Conservation (phyloP, 192 early-diverging fungal genomes). For the Entomortierella beljakovae region DNA sequence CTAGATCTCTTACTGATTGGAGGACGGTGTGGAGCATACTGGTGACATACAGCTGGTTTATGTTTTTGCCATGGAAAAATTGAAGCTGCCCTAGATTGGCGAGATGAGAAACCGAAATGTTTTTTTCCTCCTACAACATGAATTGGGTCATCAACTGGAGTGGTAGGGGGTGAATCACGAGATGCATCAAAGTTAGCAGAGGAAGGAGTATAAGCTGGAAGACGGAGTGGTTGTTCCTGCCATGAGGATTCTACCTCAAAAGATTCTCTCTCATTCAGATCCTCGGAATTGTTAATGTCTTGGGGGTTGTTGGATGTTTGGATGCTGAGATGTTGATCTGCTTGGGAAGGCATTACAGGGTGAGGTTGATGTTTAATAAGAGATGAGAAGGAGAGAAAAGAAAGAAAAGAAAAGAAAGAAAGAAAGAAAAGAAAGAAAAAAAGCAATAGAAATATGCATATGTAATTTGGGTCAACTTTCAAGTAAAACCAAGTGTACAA, state of each 20-base stretch:
- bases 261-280: conserved; percentile 12
- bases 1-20: conserved; percentile 46
- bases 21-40: conserved; percentile 51
- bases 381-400: neutral
- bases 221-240: conserved; percentile 38
- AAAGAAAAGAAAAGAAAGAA: neutral
- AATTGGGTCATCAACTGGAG: conserved; percentile 42
- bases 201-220: conserved; percentile 47
- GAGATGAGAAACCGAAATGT: conserved; percentile 51
- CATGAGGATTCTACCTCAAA: conserved; percentile 43
- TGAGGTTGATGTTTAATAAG: neutral
- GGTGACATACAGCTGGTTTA: conserved; percentile 48
- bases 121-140: conserved; percentile 28
- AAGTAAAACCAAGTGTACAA: too few species aligned
- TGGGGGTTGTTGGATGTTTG: neutral
- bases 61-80: conserved; percentile 55
- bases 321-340: neutral
- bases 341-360: neutral
- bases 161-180: conserved; percentile 31
- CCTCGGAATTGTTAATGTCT: neutral
- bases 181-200: conserved; percentile 21
- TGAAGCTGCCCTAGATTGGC: conserved; percentile 30
- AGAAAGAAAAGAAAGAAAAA: conserved; percentile 1
- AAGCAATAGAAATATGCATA: neutral
- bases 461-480: too few species aligned